phyloP scores from a whole-genome alignment of 2,329 filamentous ascomycete genomes.

The Gnomoniopsis smithogilvyi region DNA sequence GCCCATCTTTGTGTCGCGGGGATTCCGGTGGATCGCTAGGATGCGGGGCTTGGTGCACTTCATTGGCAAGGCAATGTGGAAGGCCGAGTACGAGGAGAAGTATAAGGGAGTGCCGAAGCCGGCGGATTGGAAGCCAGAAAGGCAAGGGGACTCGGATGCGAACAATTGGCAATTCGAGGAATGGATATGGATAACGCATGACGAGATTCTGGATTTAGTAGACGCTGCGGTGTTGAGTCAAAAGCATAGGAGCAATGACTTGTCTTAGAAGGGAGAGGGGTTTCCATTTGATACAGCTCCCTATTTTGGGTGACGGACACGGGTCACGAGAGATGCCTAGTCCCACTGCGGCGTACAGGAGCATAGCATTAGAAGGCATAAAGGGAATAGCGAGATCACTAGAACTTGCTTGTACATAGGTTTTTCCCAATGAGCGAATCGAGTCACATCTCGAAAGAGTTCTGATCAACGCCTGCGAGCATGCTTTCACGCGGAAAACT shows the following conservation, averaged over 20 bases:
- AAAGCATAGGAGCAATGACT: neutral
- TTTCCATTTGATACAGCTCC: too few relatives aligned
- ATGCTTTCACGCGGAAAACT: too few relatives aligned
- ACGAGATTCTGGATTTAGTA: conserved; percentile 19
- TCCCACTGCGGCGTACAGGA: too few relatives aligned
- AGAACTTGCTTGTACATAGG: too few relatives aligned
- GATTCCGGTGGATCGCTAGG: conserved; percentile 12
- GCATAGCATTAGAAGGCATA: too few relatives aligned
- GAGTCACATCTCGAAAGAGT: too few relatives aligned
- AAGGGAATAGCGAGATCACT: too few relatives aligned
- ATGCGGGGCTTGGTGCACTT: conserved; percentile 16
- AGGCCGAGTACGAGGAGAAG: conserved; percentile 9
- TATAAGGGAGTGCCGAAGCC: conserved; percentile 8
- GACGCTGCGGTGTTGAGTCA: conserved; percentile 17
- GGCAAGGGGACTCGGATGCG: neutral
- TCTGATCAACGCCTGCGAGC: too few relatives aligned
- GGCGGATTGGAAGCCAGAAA: conserved; percentile 1
- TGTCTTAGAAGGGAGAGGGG: too few relatives aligned
- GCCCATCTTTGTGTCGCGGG: conserved; percentile 1
- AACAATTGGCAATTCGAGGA: conserved; percentile 19
- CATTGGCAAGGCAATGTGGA: conserved; percentile 7
- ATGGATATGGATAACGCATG: conserved; percentile 20
- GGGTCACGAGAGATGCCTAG: too few relatives aligned
- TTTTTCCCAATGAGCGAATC: too few relatives aligned
- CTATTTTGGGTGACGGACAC: too few relatives aligned